Evolutionary conservation across 495 filamentous ascomycete genomes (phyloP).

Genomic region (Hyphodiscus hymeniophilus): DNA sequence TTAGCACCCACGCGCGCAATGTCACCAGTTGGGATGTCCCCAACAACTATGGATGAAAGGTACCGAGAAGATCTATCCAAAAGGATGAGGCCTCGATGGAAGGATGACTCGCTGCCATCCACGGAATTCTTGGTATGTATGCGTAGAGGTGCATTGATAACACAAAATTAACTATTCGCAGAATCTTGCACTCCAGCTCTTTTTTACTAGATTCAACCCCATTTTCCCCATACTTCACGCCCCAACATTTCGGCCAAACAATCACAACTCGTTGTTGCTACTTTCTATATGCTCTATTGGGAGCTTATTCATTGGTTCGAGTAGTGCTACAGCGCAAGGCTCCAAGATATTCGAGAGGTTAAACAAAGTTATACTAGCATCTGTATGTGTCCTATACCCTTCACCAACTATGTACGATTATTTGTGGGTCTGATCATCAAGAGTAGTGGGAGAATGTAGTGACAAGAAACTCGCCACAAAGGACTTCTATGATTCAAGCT

Average conservation of each 20-base stretch:
- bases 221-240: slow-evolving; percentile 2
- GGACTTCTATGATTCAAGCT: slow-evolving; percentile 15
- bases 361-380: not conserved
- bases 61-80: no score
- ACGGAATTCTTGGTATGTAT: no score
- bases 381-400: not conserved
- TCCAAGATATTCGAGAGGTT: slow-evolving; percentile 1
- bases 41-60: no score
- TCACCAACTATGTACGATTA: no score
- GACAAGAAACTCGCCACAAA: not conserved
- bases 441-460: slow-evolving; percentile 3
- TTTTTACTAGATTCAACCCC: slow-evolving; percentile 1
- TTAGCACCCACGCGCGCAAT: no score
- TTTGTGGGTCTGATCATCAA: not conserved
- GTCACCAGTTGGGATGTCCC: no score
- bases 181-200: not conserved
- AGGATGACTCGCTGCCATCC: no score
- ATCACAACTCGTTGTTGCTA: not conserved
- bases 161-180: no score
- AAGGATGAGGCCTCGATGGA: no score
- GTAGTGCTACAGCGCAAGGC: not conserved
- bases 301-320: not conserved
- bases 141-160: no score
- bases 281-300: slow-evolving; percentile 2
- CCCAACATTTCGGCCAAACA: slow-evolving; percentile 2